phyloP scores from a whole-genome alignment of 805 yeast species.

The Wickerhamomyces chambardii region DNA sequence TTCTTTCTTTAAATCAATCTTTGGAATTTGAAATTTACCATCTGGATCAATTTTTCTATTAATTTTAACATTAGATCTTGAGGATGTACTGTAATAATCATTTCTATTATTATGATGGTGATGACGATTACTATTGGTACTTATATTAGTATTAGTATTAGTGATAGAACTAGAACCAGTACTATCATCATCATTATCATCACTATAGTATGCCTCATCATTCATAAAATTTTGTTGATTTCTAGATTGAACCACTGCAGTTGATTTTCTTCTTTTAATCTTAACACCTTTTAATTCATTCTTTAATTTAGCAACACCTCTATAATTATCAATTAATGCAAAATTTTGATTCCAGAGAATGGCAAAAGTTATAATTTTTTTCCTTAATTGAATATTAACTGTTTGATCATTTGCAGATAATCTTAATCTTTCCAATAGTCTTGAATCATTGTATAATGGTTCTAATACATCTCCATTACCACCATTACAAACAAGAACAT shows the following conservation, averaged over 20 bases:
- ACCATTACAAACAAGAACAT: constrained; percentile 51
- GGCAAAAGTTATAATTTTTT: constrained; percentile 41
- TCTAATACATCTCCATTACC: constrained; percentile 17
- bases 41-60: constrained; percentile 23
- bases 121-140: background rate
- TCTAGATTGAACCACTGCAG: background rate
- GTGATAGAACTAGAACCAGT: background rate
- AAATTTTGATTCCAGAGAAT: constrained; percentile 61
- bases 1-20: constrained; percentile 59
- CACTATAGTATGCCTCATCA: constrained; percentile 38
- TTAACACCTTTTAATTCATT: constrained; percentile 18
- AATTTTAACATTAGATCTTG: constrained; percentile 1
- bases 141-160: no score
- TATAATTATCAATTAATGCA: constrained; percentile 36
- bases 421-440: constrained; percentile 54
- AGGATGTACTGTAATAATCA: background rate
- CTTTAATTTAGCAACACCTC: constrained; percentile 38
- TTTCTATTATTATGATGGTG: background rate
- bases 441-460: constrained; percentile 56
- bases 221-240: constrained; percentile 31
- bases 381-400: constrained; percentile 39
- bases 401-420: constrained; percentile 31
- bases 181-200: constrained; percentile 20
- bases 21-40: constrained; percentile 52
- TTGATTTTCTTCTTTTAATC: constrained; percentile 10